These are phyloP conservation scores for Hypsizygus ulmarius DNA, from an alignment of 1,284 basidiomycete genomes.

Conservation along the genomic window DNA sequence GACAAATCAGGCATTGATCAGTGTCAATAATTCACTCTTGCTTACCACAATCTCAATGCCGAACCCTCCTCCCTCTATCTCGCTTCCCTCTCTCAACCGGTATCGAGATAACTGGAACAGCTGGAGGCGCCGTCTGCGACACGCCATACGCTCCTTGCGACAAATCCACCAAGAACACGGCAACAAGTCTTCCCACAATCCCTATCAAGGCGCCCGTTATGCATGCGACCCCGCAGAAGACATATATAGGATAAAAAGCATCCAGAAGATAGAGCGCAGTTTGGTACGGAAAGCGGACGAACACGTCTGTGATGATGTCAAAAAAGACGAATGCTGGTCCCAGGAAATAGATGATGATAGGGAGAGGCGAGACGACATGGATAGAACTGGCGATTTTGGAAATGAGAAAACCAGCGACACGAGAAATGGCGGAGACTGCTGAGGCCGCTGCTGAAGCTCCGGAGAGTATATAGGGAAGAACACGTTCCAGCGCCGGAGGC, in stretches of 20 bases:
- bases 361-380: slow-evolving; percentile 32
- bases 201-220: slow-evolving; percentile 53
- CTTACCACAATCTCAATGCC: not conserved
- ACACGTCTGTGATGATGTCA: slow-evolving; percentile 40
- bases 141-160: not conserved
- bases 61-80: not conserved
- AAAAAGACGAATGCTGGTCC: slow-evolving; percentile 47
- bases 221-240: slow-evolving; percentile 56
- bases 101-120: too few species aligned
- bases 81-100: too few species aligned
- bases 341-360: slow-evolving; percentile 44
- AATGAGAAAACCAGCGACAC: slow-evolving; percentile 13
- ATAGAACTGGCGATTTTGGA: slow-evolving; percentile 29
- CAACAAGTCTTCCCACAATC: slow-evolving; percentile 31
- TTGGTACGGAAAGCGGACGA: slow-evolving; percentile 46
- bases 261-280: slow-evolving; percentile 39
- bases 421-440: slow-evolving; percentile 3
- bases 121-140: not conserved
- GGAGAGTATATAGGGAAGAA: slow-evolving; percentile 16
- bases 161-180: slow-evolving; percentile 14
- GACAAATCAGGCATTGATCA: too few species aligned
- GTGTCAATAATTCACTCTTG: too few species aligned
- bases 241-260: slow-evolving; percentile 58
- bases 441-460: slow-evolving; percentile 7
- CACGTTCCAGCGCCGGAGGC: slow-evolving; percentile 12